Base-by-base conservation (phyloP, 2,329 filamentous ascomycete species). In the Fusarium subglutinans region DNA sequence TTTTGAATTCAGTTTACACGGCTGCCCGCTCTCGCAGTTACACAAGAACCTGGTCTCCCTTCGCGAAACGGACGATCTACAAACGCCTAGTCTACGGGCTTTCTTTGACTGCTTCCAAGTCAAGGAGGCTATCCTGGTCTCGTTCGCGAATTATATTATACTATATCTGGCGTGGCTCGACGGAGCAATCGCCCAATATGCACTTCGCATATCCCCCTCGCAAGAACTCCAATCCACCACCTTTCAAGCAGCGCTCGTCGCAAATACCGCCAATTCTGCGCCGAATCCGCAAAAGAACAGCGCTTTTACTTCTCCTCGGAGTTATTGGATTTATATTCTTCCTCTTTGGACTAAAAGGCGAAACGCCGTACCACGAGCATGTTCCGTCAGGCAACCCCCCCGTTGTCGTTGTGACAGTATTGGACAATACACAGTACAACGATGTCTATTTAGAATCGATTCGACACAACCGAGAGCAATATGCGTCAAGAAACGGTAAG, bases 151-250 rank as follows among this genome's bases (percentile, higher is more conserved):
- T 41, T 35, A 33, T 17, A 67, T 18, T 35, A 17, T 22, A 18
- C 30, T 41, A n/a, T 18, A 18, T 28, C 47, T 8, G 43, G 43
- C 11, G 20, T 45, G 30, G 8, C 22, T 20, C 15, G 12, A 17
- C 12, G 6, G 13, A 44, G n/a, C 14, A 45, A 43, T 62, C 48
- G 57, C 73, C 70, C 79, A 86, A 78, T 77, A 96, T 98, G 94
- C 95, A 98, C 83, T 95, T 96, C 87, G 94, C 95, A 73, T 91
- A 97, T 78, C 95, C 95, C 63, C 90, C 94, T 79, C 92, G 95
- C 82, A 97, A 96, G 85, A 91, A 89, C 80, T 96, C 93, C 75
- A 91, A 92, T 80, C 90, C 93, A 75, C 90, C 91, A 75, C 91
- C 92, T 37, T 96, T 94, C 83, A 87, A 88, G 74, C 87, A 89